These are phyloP conservation scores for Luzula sylvatica DNA, from an alignment of 176 grass and related monocot genomes.

Conservation along the genomic window DNA sequence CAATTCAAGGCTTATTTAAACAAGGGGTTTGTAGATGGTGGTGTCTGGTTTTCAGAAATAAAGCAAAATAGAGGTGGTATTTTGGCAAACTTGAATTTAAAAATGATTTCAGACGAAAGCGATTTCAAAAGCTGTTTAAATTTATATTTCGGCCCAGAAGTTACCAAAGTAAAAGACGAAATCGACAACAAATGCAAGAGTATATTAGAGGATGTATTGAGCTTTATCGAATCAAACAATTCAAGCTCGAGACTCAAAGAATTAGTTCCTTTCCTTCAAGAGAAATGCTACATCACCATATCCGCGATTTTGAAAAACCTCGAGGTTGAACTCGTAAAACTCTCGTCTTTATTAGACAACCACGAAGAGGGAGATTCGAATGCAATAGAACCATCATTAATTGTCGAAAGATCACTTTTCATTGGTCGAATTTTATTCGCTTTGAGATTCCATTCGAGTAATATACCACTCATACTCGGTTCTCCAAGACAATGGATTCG, in stretches of 20 bases:
- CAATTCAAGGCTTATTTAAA: constrained; percentile 49
- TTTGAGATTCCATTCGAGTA: constrained; percentile 74
- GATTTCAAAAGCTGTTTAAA: constrained; percentile 67
- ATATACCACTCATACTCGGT: constrained; percentile 77
- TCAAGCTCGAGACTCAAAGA: constrained; percentile 68
- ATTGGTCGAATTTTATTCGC: constrained; percentile 87
- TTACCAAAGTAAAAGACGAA: constrained; percentile 71
- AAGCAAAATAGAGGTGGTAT: constrained; percentile 79
- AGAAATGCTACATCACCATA: constrained; percentile 79
- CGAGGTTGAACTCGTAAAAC: constrained; percentile 54
- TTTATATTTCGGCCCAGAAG: constrained; percentile 70
- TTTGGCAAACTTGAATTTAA: constrained; percentile 76
- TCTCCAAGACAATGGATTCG: constrained; percentile 88
- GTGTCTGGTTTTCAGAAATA: constrained; percentile 85
- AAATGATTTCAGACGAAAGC: constrained; percentile 80
- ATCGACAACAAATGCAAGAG: constrained; percentile 81
- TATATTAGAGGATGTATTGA: constrained; percentile 85
- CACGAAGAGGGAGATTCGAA: constrained; percentile 24
- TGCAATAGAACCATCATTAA: constrained; percentile 39
- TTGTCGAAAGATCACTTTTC: constrained; percentile 83
- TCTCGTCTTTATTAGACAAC: constrained; percentile 46
- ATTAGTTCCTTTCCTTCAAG: constrained; percentile 79
- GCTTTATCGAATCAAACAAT: constrained; percentile 92
- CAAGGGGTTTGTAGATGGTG: constrained; percentile 41
- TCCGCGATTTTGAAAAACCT: constrained; percentile 56